Evolutionary conservation across 345 rosid species (phyloP), one percentile per base, ranked within the genome.

Genomic region (Sisymbrium altissimum): DNA sequence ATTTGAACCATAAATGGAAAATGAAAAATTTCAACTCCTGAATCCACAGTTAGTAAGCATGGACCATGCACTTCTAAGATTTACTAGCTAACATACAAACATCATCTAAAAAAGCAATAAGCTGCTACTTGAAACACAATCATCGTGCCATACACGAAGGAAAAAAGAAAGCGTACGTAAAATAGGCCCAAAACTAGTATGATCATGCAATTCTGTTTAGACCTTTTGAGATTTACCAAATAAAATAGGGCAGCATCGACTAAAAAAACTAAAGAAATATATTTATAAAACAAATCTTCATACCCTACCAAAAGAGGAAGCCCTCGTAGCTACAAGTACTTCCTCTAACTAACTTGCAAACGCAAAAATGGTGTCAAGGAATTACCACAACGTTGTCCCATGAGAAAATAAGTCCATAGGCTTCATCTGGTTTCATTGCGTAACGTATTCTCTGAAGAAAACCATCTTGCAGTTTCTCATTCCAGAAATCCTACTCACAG

Each of bases 391-490:
- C 98, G 79, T 89, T 88, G 80, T 94, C 98, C 97, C 98, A 94
- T 17, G 98, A 91, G 87, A 94, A 91, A 71, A 91, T 85, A 72
- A 94, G 97, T 21, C 98, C 98, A 36, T 94, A 91, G 0, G 98
- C 97, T 83, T 94, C 97, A 73, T 94, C 98, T 0, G 98, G 98
- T 76, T 94, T 94, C 98, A 91, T 94, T 12, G 97, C 95, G 76
- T 94, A 94, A 18, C 98, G 95, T 72, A 94, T 84, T 46, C 98
- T 83, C 62, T 86, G 80, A 74, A 94, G 95, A 81, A 91, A 91
- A 53, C 97, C 98, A 71, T 89, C 97, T 83, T 94, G 98, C 62
- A 94, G 70, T 80, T 84, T 94, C 61, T 91, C 97, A 64, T 94
- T 94, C 84, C 91, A 86, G 78, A 86, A 94, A 81, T 94, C 96